Percentiles rank a stretch among this genome's conserved stretches.
Evolutionary conservation across 768 basidiomycete genomes (phyloP).

Genomic region (Termitomyces sp.): DNA sequence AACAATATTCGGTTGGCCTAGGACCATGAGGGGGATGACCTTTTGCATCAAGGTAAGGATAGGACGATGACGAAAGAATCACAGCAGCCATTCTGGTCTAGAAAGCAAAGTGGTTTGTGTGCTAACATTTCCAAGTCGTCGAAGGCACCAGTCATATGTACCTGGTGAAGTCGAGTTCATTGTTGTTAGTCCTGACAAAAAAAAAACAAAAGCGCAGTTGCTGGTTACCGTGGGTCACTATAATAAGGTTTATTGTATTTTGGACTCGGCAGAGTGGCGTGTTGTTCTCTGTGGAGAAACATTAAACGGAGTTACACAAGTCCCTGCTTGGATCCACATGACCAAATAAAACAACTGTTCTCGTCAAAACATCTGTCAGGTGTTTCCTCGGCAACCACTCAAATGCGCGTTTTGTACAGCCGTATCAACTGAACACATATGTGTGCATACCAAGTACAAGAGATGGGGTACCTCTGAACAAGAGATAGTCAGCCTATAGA

Average conservation of each 20-base stretch:
- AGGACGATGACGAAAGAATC: background rate
- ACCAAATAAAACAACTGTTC: background rate
- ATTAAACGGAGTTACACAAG: background rate
- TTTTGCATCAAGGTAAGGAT: background rate
- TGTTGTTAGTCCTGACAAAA: background rate
- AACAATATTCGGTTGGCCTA: background rate
- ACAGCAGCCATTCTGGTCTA: background rate
- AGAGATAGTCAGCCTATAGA: background rate
- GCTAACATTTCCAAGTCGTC: background rate
- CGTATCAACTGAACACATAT: background rate
- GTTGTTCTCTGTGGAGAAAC: background rate
- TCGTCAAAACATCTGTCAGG: background rate
- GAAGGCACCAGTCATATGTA: background rate
- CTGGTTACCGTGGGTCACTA: background rate
- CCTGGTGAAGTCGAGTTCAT: background rate
- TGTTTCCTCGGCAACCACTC: background rate
- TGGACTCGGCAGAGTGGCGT: background rate
- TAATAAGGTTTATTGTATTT: background rate
- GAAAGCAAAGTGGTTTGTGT: background rate
- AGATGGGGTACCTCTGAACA: no score
- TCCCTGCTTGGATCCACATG: constrained; percentile 1
- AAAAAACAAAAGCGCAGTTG: background rate
- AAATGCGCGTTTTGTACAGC: background rate
- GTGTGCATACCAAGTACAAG: background rate
- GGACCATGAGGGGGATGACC: background rate